Conservation (phyloP, 345 rosid genomes). For the Gossypium bickii region DNA sequence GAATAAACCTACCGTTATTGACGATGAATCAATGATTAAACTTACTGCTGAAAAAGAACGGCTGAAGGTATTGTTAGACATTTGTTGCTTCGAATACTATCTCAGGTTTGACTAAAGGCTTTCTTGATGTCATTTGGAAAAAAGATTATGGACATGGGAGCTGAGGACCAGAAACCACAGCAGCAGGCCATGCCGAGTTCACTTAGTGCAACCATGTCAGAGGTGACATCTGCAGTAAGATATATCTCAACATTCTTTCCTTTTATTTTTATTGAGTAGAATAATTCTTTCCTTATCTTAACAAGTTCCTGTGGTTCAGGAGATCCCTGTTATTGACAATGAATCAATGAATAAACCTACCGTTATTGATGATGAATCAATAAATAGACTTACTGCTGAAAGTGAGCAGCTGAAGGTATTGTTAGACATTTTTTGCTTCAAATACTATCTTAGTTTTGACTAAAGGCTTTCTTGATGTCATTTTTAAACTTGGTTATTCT, state of each 20-base stretch:
- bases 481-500: neutral
- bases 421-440: constrained; percentile 12
- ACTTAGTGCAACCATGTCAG: constrained; percentile 51
- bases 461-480: neutral
- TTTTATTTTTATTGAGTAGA: neutral
- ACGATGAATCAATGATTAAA: neutral
- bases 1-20: neutral
- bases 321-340: constrained; percentile 56
- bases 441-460: neutral
- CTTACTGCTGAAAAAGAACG: neutral
- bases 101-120: neutral
- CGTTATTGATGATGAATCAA: constrained; percentile 52
- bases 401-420: constrained; percentile 82
- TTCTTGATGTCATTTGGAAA: constrained; percentile 10
- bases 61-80: neutral
- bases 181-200: constrained; percentile 53
- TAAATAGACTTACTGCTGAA: constrained; percentile 61
- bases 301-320: constrained; percentile 48
- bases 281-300: constrained; percentile 17
- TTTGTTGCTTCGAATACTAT: neutral
- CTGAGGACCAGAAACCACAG: constrained; percentile 65
- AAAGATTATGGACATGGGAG: constrained; percentile 73
- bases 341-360: constrained; percentile 58
- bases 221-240: constrained; percentile 43
- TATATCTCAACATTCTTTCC: constrained; percentile 1